Percentiles rank a stretch among this genome's conserved stretches.
Evolutionary conservation across 202 grass and related monocot species (phyloP).

Genomic region (Bolboschoenoplectus hybrid): DNA sequence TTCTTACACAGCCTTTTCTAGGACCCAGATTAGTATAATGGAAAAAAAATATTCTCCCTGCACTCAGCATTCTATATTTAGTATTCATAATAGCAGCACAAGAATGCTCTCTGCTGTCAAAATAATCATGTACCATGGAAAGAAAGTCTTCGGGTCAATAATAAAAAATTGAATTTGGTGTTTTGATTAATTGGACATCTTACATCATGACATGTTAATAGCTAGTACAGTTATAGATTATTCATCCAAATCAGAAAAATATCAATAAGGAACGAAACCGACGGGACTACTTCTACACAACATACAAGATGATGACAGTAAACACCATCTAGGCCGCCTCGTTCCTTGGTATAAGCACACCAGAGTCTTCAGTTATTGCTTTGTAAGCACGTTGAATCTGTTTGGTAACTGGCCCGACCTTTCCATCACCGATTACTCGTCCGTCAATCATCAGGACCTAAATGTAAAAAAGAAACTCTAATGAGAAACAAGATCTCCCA

Average conservation of each 20-base stretch:
- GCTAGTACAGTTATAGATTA: not conserved
- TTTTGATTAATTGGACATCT: not conserved
- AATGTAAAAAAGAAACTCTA: constrained; percentile 18
- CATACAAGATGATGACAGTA: not conserved
- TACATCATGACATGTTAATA: not conserved
- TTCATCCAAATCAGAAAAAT: not conserved
- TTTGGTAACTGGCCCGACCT: constrained; percentile 69
- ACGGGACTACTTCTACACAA: not conserved
- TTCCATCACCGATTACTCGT: constrained; percentile 54
- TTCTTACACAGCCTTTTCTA: no score
- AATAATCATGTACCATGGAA: not conserved
- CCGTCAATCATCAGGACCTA: constrained; percentile 89
- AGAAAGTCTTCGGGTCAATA: not conserved
- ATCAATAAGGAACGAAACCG: not conserved
- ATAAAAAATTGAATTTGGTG: not conserved
- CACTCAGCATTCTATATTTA: not conserved
- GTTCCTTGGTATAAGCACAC: constrained; percentile 64
- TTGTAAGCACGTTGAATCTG: constrained; percentile 81
- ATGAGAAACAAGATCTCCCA: not conserved
- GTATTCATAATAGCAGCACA: no score
- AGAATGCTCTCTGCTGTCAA: not conserved
- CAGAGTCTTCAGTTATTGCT: constrained; percentile 56
- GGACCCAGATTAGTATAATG: no score
- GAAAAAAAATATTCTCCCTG: not conserved
- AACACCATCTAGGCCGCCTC: constrained; percentile 22